Evolutionary conservation across 1,139 yeast genomes (phyloP), one percentile per base, ranked within the genome.

Genomic region (Saccharomycopsis hybrid): DNA sequence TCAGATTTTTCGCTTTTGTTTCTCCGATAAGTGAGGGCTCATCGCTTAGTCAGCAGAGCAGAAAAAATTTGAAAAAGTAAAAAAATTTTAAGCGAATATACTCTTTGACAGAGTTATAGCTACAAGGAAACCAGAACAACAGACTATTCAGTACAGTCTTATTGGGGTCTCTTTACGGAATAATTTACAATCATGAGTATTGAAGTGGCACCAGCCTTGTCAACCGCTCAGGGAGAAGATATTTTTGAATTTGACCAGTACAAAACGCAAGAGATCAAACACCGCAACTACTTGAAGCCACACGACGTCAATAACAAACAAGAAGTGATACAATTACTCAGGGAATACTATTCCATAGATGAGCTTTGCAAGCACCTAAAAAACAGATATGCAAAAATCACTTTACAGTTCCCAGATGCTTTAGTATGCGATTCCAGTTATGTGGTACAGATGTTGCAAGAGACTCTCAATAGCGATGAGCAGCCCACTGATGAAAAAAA

Each of bases 381-480:
- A 2, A 56, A 57, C 31, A 61, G 59, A 44, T 81, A 69, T 62
- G 66, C 63, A 43, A 72, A 74, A 41, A 74, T 90, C 2, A 90
- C 97, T 0, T 68, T 92, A 39, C 99, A 92, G 65, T 90, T 94
- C 58, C 97, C 98, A 0, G 98, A 94, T 64, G 58, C 69, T 5
- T 68, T 89, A 46, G 77, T 94, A 1, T 73, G 82, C 48, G 97
- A 92, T 62, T 81, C 97, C 1, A 80, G 94, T 0, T 73, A 80
- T 18, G 78, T 90, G 0, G 78, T 80, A 0, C 78, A 73, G 52
- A 68, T 65, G 53, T 67, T 76, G 47, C 82, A 72, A 57, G 63
- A 59, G 7, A 60, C 50, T 8, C 46, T 59, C 27, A 48, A 27
- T 9, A 43, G 43, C 8, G 35, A 27, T 25, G 18, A 7, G 11